Conservation (phyloP, 192 early-diverging fungal species). For the Mortierella alpina region DNA sequence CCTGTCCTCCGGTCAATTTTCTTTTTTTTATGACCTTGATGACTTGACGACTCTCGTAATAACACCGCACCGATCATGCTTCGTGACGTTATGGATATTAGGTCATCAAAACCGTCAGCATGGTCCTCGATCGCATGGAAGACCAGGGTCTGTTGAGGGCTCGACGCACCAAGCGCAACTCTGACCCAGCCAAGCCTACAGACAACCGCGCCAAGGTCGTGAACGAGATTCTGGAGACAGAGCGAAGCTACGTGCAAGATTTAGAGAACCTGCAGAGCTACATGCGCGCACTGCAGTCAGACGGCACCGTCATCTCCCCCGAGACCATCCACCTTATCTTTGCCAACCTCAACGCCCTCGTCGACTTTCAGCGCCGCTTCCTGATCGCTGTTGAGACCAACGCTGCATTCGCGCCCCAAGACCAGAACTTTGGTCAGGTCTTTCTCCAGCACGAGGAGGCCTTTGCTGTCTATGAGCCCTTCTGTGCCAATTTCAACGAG, state of each 20-base stretch:
- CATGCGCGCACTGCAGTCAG: slow-evolving; percentile 74
- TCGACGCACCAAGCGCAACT: slow-evolving; percentile 55
- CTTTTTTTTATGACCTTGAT: slow-evolving; percentile 4
- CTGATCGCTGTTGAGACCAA: slow-evolving; percentile 90
- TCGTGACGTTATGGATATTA: slow-evolving; percentile 32
- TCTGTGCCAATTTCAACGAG: slow-evolving; percentile 90
- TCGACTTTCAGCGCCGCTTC: slow-evolving; percentile 97
- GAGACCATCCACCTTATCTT: slow-evolving; percentile 89
- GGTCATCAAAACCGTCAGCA: slow-evolving; percentile 86
- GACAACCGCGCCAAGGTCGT: slow-evolving; percentile 92
- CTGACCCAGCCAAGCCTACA: slow-evolving; percentile 71
- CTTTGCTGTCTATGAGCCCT: slow-evolving; percentile 90
- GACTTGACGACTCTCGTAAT: neutral
- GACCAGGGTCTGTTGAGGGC: slow-evolving; percentile 64
- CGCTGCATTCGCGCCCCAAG: slow-evolving; percentile 71
- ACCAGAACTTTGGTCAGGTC: slow-evolving; percentile 90
- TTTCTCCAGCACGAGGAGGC: slow-evolving; percentile 82
- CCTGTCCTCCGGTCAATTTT: slow-evolving; percentile 5
- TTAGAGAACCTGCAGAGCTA: slow-evolving; percentile 85
- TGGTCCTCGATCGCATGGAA: slow-evolving; percentile 84
- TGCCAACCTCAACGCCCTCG: slow-evolving; percentile 91
- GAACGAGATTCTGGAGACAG: slow-evolving; percentile 91
- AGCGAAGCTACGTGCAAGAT: slow-evolving; percentile 91
- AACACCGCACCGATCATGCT: slow-evolving; percentile 4
- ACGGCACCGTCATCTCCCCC: slow-evolving; percentile 77